These are phyloP conservation scores for Trichodelitschia bisporula DNA, from an alignment of 495 filamentous ascomycete genomes.

Conservation along the genomic window DNA sequence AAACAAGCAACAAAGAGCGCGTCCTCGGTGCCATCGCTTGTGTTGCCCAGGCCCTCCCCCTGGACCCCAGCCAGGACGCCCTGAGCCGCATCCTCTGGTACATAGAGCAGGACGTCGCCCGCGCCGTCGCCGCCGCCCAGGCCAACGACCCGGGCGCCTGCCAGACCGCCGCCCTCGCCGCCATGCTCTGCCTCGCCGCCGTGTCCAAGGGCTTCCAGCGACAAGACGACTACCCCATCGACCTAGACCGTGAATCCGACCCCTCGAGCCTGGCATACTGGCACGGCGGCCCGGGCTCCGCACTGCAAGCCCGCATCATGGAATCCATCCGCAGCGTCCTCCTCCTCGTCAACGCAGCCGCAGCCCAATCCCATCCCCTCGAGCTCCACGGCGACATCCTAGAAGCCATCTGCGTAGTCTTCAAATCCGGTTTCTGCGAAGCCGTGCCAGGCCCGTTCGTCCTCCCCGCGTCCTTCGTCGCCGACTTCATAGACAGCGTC, in stretches of 20 bases:
- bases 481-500: conserved; percentile 28
- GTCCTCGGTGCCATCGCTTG: conserved; percentile 64
- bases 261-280: not conserved
- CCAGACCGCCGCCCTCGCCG: not conserved
- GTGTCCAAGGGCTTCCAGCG: not conserved
- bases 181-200: not conserved
- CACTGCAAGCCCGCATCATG: not conserved
- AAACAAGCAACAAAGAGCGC: conserved; percentile 49
- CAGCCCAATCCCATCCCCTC: too few species aligned
- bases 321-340: not conserved
- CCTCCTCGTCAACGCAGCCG: too few species aligned
- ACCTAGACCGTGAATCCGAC: not conserved
- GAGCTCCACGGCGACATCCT: conserved; percentile 42
- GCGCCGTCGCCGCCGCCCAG: conserved; percentile 12
- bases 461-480: conserved; percentile 40
- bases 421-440: conserved; percentile 62
- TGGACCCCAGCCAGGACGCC: conserved; percentile 34
- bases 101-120: conserved; percentile 34
- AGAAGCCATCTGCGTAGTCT: conserved; percentile 49
- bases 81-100: conserved; percentile 39
- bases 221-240: not conserved
- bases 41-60: conserved; percentile 53
- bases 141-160: not conserved
- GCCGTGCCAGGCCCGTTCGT: conserved; percentile 51
- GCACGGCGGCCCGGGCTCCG: not conserved